Percentiles rank a stretch among this genome's conserved stretches.
Conservation (phyloP, 371 early-diverging fungal genomes). For the Basidiobolus heterosporus region DNA sequence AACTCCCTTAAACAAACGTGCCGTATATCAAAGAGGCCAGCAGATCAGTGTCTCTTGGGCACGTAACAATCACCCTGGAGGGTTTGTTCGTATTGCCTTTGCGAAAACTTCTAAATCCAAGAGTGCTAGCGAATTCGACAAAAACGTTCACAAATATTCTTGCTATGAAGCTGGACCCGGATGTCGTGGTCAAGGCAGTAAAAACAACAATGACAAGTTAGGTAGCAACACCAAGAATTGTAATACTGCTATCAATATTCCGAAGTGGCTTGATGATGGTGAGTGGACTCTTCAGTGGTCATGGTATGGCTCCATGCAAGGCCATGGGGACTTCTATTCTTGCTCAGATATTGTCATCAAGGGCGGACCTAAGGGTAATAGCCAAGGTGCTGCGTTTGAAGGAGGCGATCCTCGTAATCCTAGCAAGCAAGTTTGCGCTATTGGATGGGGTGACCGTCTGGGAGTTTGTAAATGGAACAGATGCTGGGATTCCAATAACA, state of each 20-base stretch:
- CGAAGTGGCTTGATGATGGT: conserved; percentile 27
- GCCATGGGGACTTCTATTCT: conserved; percentile 30
- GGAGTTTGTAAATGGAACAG: no score
- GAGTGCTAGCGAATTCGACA: conserved; percentile 25
- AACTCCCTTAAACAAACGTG: conserved; percentile 20
- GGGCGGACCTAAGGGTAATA: conserved; percentile 16
- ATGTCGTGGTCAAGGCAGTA: conserved; percentile 19
- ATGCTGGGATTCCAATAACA: no score
- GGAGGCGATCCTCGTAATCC: conserved; percentile 36
- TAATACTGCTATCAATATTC: conserved; percentile 24
- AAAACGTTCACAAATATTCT: conserved; percentile 21
- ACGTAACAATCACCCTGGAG: conserved; percentile 40
- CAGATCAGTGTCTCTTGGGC: conserved; percentile 24
- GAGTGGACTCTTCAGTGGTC: conserved; percentile 36
- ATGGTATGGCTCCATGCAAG: conserved; percentile 40
- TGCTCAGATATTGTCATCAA: conserved; percentile 28
- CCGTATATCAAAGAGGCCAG: conserved; percentile 25
- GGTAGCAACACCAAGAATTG: conserved; percentile 23
- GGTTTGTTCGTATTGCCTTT: conserved; percentile 35
- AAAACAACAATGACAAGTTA: conserved; percentile 8
- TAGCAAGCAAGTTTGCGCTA: conserved; percentile 19
- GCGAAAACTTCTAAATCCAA: conserved; percentile 33
- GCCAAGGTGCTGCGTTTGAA: conserved; percentile 10
- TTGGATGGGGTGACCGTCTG: no score
- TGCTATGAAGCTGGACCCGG: conserved; percentile 29